phyloP scores from a whole-genome alignment of 2,329 filamentous ascomycete genomes.

The Penicillium occitanis region DNA sequence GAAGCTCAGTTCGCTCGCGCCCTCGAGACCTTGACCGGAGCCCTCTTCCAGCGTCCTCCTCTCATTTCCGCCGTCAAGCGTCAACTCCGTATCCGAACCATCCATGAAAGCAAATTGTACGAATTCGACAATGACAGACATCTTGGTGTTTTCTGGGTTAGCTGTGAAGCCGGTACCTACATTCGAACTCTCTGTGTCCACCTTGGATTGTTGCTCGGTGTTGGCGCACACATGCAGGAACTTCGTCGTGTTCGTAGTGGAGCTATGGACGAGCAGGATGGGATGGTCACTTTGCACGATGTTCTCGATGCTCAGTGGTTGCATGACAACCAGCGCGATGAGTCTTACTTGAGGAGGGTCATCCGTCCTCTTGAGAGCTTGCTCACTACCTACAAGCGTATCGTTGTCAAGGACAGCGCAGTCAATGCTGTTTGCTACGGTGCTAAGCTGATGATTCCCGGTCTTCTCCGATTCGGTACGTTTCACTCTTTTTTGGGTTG shows the following conservation, averaged over 20 bases:
- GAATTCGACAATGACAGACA: slow-evolving; percentile 99
- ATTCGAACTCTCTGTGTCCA: slow-evolving; percentile 98
- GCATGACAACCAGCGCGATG: slow-evolving; percentile 92
- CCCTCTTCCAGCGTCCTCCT: slow-evolving; percentile 93
- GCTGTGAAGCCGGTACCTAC: slow-evolving; percentile 97
- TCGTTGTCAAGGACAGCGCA: slow-evolving; percentile 95
- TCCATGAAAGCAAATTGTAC: slow-evolving; percentile 92
- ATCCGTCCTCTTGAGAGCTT: slow-evolving; percentile 92
- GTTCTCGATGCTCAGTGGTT: slow-evolving; percentile 95
- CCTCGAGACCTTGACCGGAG: slow-evolving; percentile 92
- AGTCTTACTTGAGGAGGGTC: slow-evolving; percentile 85
- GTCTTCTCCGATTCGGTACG: slow-evolving; percentile 84
- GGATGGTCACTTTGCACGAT: slow-evolving; percentile 90
- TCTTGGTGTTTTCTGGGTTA: slow-evolving; percentile 98
- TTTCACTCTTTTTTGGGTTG: slow-evolving; percentile 22
- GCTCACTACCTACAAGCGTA: slow-evolving; percentile 88
- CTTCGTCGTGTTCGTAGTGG: slow-evolving; percentile 88
- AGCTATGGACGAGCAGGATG: slow-evolving; percentile 88
- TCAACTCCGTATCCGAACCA: slow-evolving; percentile 95
- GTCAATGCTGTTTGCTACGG: slow-evolving; percentile 98
- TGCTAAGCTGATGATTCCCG: slow-evolving; percentile 98
- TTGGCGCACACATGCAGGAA: slow-evolving; percentile 98
- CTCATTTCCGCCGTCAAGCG: slow-evolving; percentile 98
- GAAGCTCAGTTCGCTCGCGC: slow-evolving; percentile 90
- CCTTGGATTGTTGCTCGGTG: slow-evolving; percentile 72